Evolutionary conservation across 768 basidiomycete genomes (phyloP).

Genomic region (Royoungia palumana): DNA sequence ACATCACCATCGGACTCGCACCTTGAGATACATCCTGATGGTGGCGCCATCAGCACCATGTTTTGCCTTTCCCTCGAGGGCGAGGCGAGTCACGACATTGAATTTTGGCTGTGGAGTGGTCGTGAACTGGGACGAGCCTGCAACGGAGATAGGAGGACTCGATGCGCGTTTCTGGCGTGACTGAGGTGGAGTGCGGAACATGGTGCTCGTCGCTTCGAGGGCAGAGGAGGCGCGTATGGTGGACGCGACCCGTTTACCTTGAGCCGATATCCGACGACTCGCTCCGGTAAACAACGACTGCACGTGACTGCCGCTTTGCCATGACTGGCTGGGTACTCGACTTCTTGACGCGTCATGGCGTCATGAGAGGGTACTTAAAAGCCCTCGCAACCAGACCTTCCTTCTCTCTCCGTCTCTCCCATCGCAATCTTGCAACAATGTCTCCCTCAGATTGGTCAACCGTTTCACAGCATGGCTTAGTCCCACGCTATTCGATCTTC

Average conservation of each 20-base stretch:
- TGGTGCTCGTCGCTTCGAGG: constrained; percentile 4
- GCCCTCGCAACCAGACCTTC: too few species aligned
- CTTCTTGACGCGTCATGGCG: neutral
- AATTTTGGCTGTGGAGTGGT: constrained; percentile 46
- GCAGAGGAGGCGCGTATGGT: constrained; percentile 2
- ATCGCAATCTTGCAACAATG: constrained; percentile 23
- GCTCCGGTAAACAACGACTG: too few species aligned
- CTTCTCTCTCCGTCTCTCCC: neutral
- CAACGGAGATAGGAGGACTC: constrained; percentile 31
- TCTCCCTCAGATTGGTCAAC: constrained; percentile 19
- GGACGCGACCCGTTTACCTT: too few species aligned
- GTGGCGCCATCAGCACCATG: constrained; percentile 61
- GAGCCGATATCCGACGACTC: too few species aligned
- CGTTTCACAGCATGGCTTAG: constrained; percentile 11
- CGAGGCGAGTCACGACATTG: constrained; percentile 71
- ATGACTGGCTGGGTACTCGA: constrained; percentile 27
- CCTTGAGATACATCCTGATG: constrained; percentile 78
- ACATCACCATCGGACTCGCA: constrained; percentile 24
- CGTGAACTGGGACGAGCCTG: constrained; percentile 44
- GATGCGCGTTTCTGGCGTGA: constrained; percentile 29
- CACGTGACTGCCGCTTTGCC: constrained; percentile 14
- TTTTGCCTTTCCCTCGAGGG: constrained; percentile 71
- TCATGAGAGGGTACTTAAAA: too few species aligned
- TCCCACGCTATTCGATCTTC: constrained; percentile 54
- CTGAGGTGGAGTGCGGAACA: constrained; percentile 18